Evolutionary conservation across 2,329 filamentous ascomycete genomes (phyloP).

Genomic region (Colletotrichum chrysophilum): DNA sequence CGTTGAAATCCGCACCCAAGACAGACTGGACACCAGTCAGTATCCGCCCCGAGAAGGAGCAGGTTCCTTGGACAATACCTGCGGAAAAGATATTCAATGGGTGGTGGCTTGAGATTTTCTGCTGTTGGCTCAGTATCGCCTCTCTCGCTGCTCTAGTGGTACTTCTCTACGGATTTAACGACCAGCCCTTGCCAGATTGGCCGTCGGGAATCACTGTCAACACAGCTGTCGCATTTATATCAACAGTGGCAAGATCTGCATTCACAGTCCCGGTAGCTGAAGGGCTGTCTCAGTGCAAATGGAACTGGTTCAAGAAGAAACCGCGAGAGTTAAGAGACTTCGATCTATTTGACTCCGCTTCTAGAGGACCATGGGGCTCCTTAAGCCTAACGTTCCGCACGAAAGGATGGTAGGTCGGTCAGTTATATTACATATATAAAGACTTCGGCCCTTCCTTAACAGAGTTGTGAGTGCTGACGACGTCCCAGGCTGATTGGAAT

Average conservation of each 20-base stretch:
- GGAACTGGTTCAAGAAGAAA: conserved; percentile 25
- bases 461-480: no score
- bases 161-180: not conserved
- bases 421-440: no score
- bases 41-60: fast-evolving
- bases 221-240: conserved; percentile 28
- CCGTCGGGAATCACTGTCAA: conserved; percentile 30
- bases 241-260: conserved; percentile 24
- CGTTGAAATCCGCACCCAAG: no score
- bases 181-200: conserved; percentile 23
- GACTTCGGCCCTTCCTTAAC: no score
- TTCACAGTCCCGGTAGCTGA: conserved; percentile 28
- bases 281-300: conserved; percentile 28
- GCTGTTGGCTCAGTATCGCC: not conserved
- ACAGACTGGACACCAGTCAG: no score
- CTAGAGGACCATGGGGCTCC: conserved; percentile 18
- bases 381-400: not conserved
- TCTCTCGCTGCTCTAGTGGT: not conserved
- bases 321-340: conserved; percentile 23
- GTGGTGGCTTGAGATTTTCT: not conserved
- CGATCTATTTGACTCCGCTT: conserved; percentile 26
- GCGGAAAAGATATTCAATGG: not conserved
- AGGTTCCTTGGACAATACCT: not conserved
- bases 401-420: not conserved
- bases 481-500: no score